Percentiles rank a stretch among this genome's conserved stretches.
These are phyloP conservation scores for Populus hybrid DNA, from an alignment of 441 rosid genomes.

Conservation along the genomic window DNA sequence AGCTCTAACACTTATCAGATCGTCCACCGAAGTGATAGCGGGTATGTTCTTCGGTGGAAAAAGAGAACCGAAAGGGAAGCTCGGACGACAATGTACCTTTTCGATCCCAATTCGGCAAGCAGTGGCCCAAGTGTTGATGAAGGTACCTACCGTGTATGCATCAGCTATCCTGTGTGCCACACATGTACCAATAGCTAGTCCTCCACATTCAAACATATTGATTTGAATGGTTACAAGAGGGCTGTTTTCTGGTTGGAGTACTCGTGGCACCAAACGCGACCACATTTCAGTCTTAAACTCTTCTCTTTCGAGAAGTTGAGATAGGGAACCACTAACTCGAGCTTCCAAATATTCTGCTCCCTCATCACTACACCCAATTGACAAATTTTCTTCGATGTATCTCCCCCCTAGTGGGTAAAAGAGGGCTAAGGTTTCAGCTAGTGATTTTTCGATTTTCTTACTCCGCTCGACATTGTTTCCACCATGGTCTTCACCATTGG, in stretches of 20 bases:
- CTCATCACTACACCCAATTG: background rate
- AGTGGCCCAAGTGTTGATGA: too few relatives aligned
- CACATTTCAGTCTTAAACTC: background rate
- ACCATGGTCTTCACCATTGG: background rate
- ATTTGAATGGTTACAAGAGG: background rate
- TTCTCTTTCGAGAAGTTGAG: background rate
- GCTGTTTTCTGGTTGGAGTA: background rate
- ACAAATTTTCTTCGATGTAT: background rate
- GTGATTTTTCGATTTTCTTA: background rate
- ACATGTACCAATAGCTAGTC: background rate
- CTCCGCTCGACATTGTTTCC: background rate
- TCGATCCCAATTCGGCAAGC: too few relatives aligned
- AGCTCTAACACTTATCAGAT: too few relatives aligned
- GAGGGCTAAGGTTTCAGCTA: background rate
- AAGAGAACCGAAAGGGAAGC: too few relatives aligned
- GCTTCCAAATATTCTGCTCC: conserved; percentile 4
- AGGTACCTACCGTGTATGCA: too few relatives aligned
- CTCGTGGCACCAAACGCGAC: background rate
- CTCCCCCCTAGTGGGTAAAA: background rate
- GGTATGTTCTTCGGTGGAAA: too few relatives aligned
- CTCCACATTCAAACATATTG: conserved; percentile 1
- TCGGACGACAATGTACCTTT: too few relatives aligned
- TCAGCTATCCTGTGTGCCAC: too few relatives aligned
- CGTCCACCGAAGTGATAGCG: too few relatives aligned
- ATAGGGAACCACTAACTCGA: background rate